Evolutionary conservation across 192 early-diverging fungal genomes (phyloP), one percentile per base, ranked within the genome.

Genomic region (Podila clonocystis): DNA sequence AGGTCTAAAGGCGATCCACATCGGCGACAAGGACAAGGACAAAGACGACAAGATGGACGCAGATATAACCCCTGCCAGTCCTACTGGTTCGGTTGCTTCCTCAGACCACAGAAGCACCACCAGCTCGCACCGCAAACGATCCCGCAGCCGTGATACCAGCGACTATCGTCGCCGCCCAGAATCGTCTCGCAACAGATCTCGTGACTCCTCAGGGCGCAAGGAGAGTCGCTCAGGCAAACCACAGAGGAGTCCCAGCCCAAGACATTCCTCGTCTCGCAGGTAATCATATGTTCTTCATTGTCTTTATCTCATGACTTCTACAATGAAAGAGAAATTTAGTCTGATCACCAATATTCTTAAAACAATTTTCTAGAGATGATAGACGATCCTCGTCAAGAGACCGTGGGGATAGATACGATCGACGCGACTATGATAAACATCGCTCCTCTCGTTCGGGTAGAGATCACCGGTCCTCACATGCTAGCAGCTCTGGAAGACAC

Each of bases 231-330:
- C 67, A 28, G 52, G 83, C 36, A 68, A 74, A 6, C 73, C 78
- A 7, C 75, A 55, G 33, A 48, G 70, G 31, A 72, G 65, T 45
- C 70, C 70, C 19, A 80, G 76, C 20, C 76, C 76, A 28, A 29
- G 70, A 17, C 34, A 67, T 12, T 68, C 70, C 62, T 70, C 77
- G 31, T 76, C 78, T 29, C 75, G 78, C 50, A 73, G 69, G 78
- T 82, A 67, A 64, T 15, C 41, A 15, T 2, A 12, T 15, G 41
- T 17, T 45, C 11, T 45, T 13, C 11, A 6, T 3, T 45, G 0
- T 15, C 11, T 45, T 45, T 45, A 33, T 6, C 7, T 0, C 5
- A 33, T 33, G 33, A 3, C 33, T 45, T 45, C 34, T 36, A 41
- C 13, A 12, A 45, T 49, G 22, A 38, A 38, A 4, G 8, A 7